Conservation (phyloP, 2,329 filamentous ascomycete genomes). For the Monascus ruber region DNA sequence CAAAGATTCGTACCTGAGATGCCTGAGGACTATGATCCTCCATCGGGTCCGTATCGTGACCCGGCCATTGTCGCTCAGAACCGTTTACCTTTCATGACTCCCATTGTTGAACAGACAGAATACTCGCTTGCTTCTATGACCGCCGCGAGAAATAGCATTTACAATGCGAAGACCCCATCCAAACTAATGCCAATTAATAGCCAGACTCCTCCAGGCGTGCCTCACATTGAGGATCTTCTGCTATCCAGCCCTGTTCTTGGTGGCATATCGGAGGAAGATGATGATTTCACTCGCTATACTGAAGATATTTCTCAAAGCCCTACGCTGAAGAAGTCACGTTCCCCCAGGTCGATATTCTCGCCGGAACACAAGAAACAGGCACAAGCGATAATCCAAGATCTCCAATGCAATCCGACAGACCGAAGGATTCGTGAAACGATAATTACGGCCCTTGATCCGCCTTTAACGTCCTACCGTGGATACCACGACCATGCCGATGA, state of each 20-base stretch:
- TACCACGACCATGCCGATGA: constrained; percentile 63
- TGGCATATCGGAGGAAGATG: constrained; percentile 43
- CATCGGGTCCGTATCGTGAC: constrained; percentile 70
- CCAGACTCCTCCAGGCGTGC: constrained; percentile 17
- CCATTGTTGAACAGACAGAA: constrained; percentile 92
- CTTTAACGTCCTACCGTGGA: constrained; percentile 62
- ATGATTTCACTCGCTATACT: constrained; percentile 24
- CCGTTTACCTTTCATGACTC: constrained; percentile 94
- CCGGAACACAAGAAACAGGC: constrained; percentile 15
- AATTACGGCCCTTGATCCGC: constrained; percentile 59
- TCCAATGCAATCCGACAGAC: constrained; percentile 81
- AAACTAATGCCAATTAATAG: constrained; percentile 32
- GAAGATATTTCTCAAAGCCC: constrained; percentile 28
- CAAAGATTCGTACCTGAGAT: constrained; percentile 46
- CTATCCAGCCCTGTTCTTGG: constrained; percentile 64
- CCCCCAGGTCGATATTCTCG: constrained; percentile 10
- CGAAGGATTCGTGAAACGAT: constrained; percentile 64
- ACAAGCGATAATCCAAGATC: constrained; percentile 65
- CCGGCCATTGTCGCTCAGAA: constrained; percentile 72
- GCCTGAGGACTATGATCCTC: constrained; percentile 80
- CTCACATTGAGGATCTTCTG: constrained; percentile 37
- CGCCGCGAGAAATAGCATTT: constrained; percentile 47
- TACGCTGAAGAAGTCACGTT: constrained; percentile 24
- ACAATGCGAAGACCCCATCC: constrained; percentile 64
- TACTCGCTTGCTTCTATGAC: constrained; percentile 59